Evolutionary conservation across 257 asterid genomes (phyloP), one percentile per base, ranked within the genome.

Genomic region (Avicennia marina): DNA sequence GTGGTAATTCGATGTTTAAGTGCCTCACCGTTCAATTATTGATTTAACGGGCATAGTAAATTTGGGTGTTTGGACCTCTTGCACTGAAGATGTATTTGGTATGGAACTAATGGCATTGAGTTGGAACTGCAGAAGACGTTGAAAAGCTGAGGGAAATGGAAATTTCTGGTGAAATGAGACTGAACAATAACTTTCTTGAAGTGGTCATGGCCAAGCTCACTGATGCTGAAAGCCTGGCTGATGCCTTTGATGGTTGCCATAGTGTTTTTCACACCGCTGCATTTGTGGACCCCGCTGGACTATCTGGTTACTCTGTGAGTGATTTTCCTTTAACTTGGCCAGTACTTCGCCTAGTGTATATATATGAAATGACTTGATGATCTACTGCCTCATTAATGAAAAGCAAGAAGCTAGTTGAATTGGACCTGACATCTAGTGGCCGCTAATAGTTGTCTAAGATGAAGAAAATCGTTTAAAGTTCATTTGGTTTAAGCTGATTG

Each of bases 231-330:
- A 78, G 81, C 77, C 72, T 91, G 18, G 55, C 63, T 4, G 80
- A 63, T 48, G 95, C 97, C 1, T 85, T 91, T 68, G 53, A 72
- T 55, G 97, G 97, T 53, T 91, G 97, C 45, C 75, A 76, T 21
- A 88, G 84, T 24, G 87, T 91, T 7, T 83, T 91, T 57, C 98
- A 91, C 62, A 88, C 95, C 1, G 83, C 97, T 39, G 82, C 90
- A 4, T 85, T 91, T 18, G 76, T 91, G 63, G 98, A 91, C 68
- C 95, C 97, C 1, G 77, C 95, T 15, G 98, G 98, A 16, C 61
- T 84, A 29, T 80, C 98, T 7, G 98, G 98, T 63, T 91, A 88
- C 73, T 53, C 97, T 0, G 98, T 91, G 62, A 80, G 97, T 68
- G n/a, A 39, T 56, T 58, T 49, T 10, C 51, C 7, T 29, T 25